Evolutionary conservation across 805 yeast genomes (phyloP), one percentile per base, ranked within the genome.

Genomic region (Candida jianshihensis): DNA sequence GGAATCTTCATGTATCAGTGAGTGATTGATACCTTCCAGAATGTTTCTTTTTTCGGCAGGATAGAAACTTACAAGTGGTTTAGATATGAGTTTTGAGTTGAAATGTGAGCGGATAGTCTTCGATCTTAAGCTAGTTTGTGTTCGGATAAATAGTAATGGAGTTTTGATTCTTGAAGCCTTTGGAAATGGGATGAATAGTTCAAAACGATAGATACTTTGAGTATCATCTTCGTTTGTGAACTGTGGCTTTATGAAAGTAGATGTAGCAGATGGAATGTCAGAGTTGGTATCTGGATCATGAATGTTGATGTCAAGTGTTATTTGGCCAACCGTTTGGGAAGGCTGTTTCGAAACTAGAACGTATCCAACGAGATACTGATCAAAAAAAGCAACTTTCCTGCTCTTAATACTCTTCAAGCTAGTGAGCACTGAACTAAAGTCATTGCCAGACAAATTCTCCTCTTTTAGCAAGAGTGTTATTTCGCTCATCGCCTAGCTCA

Each of bases 1-100:
- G 2, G 36, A 5, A 5, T 31, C 17, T 9, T 37, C n/a, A 6
- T 19, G n/a, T 4, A 31, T 35, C 3, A 39, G 35, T 19, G 41
- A 36, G 5, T 35, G 37, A 18, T 35, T 43, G 16, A 43, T 34
- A 6, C 41, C 48, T n/a, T 42, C 45, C 6, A 43, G 36, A 1
- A 53, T 25, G 21, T 53, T 53, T 11, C 55, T 38, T 29, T 47
- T 35, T 26, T 42, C 42, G 5, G 44, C 51, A 1, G 57, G 55
- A 14, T 39, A 36, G 17, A 39, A 35, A 7, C 37, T 35, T 4
- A 4, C 18, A 8, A 22, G 31, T 6, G 6, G 25, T 12, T 10
- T 40, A 37, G 21, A 33, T 29, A 10, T 20, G 17, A 16, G 13
- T n/a, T 8, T 13, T 26, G 21, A 2, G 19, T 12, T 6, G 13